Percentiles rank a stretch among this genome's conserved stretches.
Conservation (phyloP, 2,329 filamentous ascomycete genomes). For the Anisogramma anomala region DNA sequence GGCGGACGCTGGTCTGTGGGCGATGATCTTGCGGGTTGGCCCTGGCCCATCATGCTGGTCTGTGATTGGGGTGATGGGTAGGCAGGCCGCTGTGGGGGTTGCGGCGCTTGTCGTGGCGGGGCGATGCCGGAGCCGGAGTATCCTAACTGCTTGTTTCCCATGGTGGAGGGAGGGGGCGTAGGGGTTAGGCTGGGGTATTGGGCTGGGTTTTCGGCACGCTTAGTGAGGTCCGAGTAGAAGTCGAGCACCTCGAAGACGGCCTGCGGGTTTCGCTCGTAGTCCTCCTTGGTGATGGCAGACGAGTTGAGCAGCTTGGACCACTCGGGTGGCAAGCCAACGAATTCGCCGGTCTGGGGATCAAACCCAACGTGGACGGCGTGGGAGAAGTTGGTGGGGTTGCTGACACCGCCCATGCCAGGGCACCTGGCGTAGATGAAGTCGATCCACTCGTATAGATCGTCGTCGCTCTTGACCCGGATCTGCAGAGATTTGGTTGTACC, state of each 20-base stretch:
- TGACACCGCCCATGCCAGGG: slow-evolving; percentile 94
- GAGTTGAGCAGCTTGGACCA: slow-evolving; percentile 96
- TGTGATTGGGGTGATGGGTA: slow-evolving; percentile 29
- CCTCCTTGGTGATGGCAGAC: slow-evolving; percentile 94
- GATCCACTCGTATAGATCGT: slow-evolving; percentile 98
- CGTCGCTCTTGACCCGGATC: slow-evolving; percentile 88
- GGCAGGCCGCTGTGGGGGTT: slow-evolving; percentile 40
- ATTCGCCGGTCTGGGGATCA: slow-evolving; percentile 87
- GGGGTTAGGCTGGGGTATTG: slow-evolving; percentile 58
- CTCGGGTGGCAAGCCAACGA: slow-evolving; percentile 85
- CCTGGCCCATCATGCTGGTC: slow-evolving; percentile 21
- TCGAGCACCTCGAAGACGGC: slow-evolving; percentile 71
- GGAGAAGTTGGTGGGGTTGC: slow-evolving; percentile 96
- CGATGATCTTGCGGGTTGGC: slow-evolving; percentile 32
- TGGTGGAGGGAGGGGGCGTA: slow-evolving; percentile 46
- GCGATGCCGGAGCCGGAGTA: slow-evolving; percentile 51
- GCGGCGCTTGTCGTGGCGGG: slow-evolving; percentile 48
- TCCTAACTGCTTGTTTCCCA: slow-evolving; percentile 51
- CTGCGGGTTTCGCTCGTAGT: slow-evolving; percentile 94
- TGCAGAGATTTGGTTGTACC: slow-evolving; percentile 72
- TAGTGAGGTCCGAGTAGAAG: slow-evolving; percentile 76
- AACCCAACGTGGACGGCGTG: slow-evolving; percentile 97
- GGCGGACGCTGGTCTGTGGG: slow-evolving; percentile 42
- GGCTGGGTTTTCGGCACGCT: slow-evolving; percentile 59
- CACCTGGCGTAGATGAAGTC: slow-evolving; percentile 95